Percentiles rank a stretch among this genome's conserved stretches.
Conservation (phyloP, 192 early-diverging fungal genomes). For the Gonapodya prolifera region DNA sequence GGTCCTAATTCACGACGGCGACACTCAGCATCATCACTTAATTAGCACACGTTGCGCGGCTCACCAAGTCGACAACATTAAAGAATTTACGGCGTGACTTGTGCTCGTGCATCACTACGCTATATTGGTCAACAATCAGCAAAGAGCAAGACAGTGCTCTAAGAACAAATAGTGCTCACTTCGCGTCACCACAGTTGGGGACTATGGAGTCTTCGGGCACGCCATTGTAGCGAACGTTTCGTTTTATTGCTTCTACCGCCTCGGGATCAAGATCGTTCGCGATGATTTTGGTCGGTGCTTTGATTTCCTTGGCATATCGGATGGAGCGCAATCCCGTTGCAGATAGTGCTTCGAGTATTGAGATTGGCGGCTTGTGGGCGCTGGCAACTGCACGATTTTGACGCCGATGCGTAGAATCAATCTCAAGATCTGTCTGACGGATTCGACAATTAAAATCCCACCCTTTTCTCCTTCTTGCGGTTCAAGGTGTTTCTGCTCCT, state of each 20-base stretch:
- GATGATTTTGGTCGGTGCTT: slow-evolving; percentile 54
- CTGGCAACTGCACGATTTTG: too few species aligned
- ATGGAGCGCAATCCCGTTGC: slow-evolving; percentile 91
- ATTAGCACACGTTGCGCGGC: too few species aligned
- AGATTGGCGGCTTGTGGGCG: neutral
- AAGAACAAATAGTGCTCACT: slow-evolving; percentile 23
- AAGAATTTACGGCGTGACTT: slow-evolving; percentile 30
- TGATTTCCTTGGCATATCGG: slow-evolving; percentile 90
- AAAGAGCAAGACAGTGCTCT: slow-evolving; percentile 26
- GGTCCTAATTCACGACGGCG: slow-evolving; percentile 38
- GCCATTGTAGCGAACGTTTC: slow-evolving; percentile 75
- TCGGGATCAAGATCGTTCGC: slow-evolving; percentile 85
- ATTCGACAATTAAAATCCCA: slow-evolving; percentile 7
- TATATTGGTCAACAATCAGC: slow-evolving; percentile 16
- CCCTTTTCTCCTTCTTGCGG: slow-evolving; percentile 23
- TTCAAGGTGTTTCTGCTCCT: neutral
- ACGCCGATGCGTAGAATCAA: too few species aligned
- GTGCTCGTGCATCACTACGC: slow-evolving; percentile 56
- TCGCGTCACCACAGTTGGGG: slow-evolving; percentile 76
- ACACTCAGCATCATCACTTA: neutral
- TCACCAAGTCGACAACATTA: slow-evolving; percentile 71
- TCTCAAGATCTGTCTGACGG: neutral
- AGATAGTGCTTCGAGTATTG: slow-evolving; percentile 81
- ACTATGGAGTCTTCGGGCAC: slow-evolving; percentile 58
- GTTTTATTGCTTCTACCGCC: slow-evolving; percentile 76